phyloP scores from a whole-genome alignment of 768 basidiomycete genomes.

The Naganishia friedmannii region DNA sequence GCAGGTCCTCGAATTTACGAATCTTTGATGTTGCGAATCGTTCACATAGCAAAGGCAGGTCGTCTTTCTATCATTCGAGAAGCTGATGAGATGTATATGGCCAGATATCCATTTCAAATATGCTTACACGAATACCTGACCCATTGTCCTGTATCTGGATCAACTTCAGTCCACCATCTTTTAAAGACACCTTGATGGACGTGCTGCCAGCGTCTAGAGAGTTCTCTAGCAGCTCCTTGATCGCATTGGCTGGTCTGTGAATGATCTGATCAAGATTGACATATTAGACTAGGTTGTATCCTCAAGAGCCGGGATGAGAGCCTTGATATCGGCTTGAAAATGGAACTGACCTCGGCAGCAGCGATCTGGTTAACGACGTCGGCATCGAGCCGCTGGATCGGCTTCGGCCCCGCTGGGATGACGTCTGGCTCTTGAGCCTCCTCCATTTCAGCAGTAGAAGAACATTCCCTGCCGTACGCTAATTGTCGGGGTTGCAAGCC shows the following conservation, averaged over 20 bases:
- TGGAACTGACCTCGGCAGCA: slow-evolving; percentile 57
- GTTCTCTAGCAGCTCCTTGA: slow-evolving; percentile 95
- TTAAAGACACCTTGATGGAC: slow-evolving; percentile 78
- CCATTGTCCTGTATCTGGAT: slow-evolving; percentile 97
- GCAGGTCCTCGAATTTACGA: slow-evolving; percentile 77
- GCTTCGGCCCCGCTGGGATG: slow-evolving; percentile 41
- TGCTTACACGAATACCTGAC: slow-evolving; percentile 79
- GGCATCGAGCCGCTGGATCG: slow-evolving; percentile 72
- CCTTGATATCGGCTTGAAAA: slow-evolving; percentile 55
- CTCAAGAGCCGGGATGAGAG: neutral
- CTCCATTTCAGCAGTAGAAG: neutral
- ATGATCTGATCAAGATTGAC: slow-evolving; percentile 63
- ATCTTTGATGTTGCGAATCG: slow-evolving; percentile 95
- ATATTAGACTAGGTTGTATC: neutral
- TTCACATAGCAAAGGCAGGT: slow-evolving; percentile 85
- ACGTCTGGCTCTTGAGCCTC: neutral
- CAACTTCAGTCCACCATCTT: slow-evolving; percentile 92
- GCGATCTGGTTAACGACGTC: slow-evolving; percentile 88
- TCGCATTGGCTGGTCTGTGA: slow-evolving; percentile 84
- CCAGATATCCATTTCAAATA: neutral
- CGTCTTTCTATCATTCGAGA: slow-evolving; percentile 63
- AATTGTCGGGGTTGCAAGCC: neutral
- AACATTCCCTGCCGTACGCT: neutral
- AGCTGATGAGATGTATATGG: neutral
- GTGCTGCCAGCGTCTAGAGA: slow-evolving; percentile 89